These are phyloP conservation scores for Silene latifolia DNA, from an alignment of 148 eudicot species.

Conservation along the genomic window DNA sequence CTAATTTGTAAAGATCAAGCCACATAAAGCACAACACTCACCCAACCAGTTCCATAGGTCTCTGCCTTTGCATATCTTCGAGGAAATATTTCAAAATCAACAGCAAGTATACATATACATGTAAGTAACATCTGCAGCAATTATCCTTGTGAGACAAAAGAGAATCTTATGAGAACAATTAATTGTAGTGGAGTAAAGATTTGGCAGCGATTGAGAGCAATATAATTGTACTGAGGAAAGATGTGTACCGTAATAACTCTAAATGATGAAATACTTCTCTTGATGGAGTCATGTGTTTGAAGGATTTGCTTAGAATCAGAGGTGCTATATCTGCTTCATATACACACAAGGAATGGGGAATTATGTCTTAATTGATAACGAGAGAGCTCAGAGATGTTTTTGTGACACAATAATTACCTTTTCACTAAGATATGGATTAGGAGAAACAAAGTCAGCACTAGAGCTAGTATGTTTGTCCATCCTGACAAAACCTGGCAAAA, in stretches of 20 bases:
- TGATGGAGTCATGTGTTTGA: conserved; percentile 31
- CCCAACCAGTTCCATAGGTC: conserved; percentile 91
- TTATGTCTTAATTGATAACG: background rate
- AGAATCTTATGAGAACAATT: conserved; percentile 15
- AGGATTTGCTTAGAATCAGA: conserved; percentile 29
- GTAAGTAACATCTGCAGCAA: conserved; percentile 77
- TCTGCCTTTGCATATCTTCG: conserved; percentile 92
- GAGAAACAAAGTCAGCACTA: conserved; percentile 38
- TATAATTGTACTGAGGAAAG: conserved; percentile 1
- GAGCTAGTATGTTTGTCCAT: conserved; percentile 42
- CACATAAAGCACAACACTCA: conserved; percentile 27
- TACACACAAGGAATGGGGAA: conserved; percentile 10
- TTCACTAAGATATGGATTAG: conserved; percentile 33
- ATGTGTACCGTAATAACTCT: conserved; percentile 64
- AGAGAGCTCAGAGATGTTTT: background rate
- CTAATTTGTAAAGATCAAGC: background rate
- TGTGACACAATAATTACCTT: conserved; percentile 38
- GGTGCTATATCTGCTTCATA: conserved; percentile 40
- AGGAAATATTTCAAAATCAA: conserved; percentile 91
- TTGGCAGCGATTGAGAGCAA: conserved; percentile 1
- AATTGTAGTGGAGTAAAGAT: conserved; percentile 1
- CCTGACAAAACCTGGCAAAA: conserved; percentile 70
- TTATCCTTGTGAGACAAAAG: conserved; percentile 39
- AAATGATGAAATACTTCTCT: conserved; percentile 59
- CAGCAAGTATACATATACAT: conserved; percentile 84